Percentiles rank a stretch among this genome's conserved stretches.
phyloP scores from a whole-genome alignment of 805 yeast genomes.

The Hagleromyces aurorensis region DNA sequence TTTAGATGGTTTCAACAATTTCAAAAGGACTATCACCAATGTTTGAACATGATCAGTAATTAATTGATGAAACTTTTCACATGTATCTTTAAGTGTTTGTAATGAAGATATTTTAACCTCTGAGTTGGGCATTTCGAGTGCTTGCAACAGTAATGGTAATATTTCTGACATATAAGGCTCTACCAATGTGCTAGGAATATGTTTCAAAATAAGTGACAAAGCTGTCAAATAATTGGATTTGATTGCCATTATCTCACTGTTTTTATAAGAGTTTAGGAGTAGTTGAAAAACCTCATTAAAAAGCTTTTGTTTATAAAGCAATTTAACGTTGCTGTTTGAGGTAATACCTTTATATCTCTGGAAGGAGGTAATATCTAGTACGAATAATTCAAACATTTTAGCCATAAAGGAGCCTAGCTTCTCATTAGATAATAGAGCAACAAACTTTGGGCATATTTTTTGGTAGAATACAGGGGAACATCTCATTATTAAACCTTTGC shows the following conservation, averaged over 20 bases:
- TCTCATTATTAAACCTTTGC: constrained; percentile 60
- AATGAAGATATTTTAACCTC: constrained; percentile 54
- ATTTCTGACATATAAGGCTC: constrained; percentile 55
- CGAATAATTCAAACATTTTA: constrained; percentile 52
- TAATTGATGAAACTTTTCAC: constrained; percentile 47
- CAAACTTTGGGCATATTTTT: constrained; percentile 29
- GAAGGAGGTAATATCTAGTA: constrained; percentile 59
- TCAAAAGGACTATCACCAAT: constrained; percentile 47
- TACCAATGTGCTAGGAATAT: constrained; percentile 55
- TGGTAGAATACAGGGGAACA: constrained; percentile 38
- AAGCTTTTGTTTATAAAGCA: constrained; percentile 73
- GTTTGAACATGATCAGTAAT: constrained; percentile 47
- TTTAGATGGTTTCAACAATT: constrained; percentile 18
- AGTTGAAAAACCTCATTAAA: constrained; percentile 54
- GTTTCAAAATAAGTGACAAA: constrained; percentile 57
- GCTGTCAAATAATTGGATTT: constrained; percentile 55
- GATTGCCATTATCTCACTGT: constrained; percentile 15
- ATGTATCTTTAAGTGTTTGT: constrained; percentile 47
- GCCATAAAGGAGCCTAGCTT: constrained; percentile 37
- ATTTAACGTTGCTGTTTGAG: constrained; percentile 49
- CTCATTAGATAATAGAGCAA: constrained; percentile 32
- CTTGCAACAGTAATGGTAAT: constrained; percentile 64
- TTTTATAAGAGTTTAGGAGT: constrained; percentile 42
- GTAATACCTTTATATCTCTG: constrained; percentile 38
- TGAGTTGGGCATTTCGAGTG: constrained; percentile 41